Percentiles rank a stretch among this genome's conserved stretches.
phyloP scores from a whole-genome alignment of 2,329 filamentous ascomycete genomes.

The Thermothelomyces thermophilus region DNA sequence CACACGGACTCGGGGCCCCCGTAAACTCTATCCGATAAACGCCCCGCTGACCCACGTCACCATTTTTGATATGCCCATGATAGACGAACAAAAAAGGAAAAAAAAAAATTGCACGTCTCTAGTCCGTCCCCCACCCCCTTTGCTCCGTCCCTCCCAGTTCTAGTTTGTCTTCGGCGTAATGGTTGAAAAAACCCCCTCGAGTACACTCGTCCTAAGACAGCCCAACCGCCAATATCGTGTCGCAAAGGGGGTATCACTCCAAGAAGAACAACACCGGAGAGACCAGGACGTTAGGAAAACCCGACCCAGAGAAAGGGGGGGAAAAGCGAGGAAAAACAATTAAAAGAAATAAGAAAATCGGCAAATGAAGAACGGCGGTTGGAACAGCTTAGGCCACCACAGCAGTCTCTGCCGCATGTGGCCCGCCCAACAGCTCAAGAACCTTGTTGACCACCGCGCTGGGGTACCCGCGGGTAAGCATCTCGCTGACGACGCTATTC shows the following conservation, averaged over 20 bases:
- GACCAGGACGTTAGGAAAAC: constrained; percentile 6
- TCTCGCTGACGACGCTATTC: constrained; percentile 76
- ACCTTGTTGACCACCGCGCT: constrained; percentile 90
- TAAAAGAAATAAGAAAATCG: not conserved
- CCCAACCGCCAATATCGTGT: not conserved
- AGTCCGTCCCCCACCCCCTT: not conserved
- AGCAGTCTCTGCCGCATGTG: constrained; percentile 31
- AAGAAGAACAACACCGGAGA: constrained; percentile 12
- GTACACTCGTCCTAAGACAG: not conserved
- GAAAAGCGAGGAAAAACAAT: not conserved
- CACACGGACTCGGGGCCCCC: constrained; percentile 11
- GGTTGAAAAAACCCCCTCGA: not conserved
- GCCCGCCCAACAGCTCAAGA: constrained; percentile 72
- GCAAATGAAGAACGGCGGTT: not conserved
- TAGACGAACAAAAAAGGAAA: not conserved
- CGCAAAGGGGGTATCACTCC: constrained; percentile 21
- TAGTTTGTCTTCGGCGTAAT: constrained; percentile 5
- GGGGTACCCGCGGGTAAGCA: constrained; percentile 84
- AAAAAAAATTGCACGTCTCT: not conserved
- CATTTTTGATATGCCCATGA: constrained; percentile 6
- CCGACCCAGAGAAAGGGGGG: not conserved
- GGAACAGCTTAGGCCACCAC: constrained; percentile 7
- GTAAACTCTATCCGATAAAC: constrained; percentile 8
- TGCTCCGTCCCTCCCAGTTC: constrained; percentile 4
- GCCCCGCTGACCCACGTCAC: constrained; percentile 1